Conservation (phyloP, 139 green algal genomes). For the Edaphochlamys debaryana region DNA sequence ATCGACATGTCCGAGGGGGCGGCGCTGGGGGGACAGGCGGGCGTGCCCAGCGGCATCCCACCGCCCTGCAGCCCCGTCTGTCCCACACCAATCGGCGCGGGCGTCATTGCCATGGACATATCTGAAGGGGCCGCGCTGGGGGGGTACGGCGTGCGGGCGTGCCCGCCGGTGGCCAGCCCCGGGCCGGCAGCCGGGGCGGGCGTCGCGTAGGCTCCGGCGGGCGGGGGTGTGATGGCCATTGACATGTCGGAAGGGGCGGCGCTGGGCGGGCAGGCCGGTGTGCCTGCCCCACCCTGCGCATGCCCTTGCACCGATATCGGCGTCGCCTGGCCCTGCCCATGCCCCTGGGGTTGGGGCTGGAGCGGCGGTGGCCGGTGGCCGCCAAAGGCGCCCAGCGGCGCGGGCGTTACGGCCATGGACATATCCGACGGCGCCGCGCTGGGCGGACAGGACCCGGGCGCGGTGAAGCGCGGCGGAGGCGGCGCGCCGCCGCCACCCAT, state of each 20-base stretch:
- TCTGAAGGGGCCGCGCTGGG: not conserved
- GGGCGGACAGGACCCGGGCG: not conserved
- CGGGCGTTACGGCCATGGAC: too few species aligned
- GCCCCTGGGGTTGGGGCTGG: too few species aligned
- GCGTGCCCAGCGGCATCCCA: too few species aligned
- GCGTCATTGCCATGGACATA: not conserved
- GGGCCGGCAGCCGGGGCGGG: too few species aligned
- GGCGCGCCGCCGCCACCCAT: not conserved
- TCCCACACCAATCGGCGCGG: not conserved
- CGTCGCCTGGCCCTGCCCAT: too few species aligned
- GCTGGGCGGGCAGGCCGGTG: not conserved
- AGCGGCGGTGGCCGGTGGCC: too few species aligned
- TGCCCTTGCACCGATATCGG: too few species aligned
- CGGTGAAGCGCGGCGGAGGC: not conserved
- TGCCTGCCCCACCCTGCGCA: too few species aligned
- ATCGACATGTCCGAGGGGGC: too few species aligned
- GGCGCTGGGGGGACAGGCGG: too few species aligned
- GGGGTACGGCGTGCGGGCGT: not conserved
- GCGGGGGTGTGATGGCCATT: not conserved
- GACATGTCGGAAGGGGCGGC: slow-evolving; percentile 28
- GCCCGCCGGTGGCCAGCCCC: not conserved
- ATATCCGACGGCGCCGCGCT: slow-evolving; percentile 15
- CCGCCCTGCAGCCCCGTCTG: too few species aligned
- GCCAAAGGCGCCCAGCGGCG: too few species aligned
- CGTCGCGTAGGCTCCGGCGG: not conserved